Percentiles rank a stretch among this genome's conserved stretches.
phyloP scores from a whole-genome alignment of 164 flowering plant species.

The Magnolia changhungtana region DNA sequence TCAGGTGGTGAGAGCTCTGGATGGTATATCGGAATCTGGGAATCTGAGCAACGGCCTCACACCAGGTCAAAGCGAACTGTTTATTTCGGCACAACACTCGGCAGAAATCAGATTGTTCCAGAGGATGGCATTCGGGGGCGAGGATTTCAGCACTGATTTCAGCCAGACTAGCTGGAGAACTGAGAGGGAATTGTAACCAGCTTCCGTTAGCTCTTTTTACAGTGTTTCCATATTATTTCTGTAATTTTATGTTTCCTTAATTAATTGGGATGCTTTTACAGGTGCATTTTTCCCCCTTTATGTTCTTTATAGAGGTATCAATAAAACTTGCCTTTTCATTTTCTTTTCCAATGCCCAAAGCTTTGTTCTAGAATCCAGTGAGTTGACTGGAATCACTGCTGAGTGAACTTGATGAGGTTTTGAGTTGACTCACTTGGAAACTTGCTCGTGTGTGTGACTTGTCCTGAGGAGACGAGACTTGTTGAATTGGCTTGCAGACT shows the following conservation, averaged over 20 bases:
- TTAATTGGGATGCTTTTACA: background rate
- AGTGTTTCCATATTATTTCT: background rate
- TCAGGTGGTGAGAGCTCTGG: conserved; percentile 80
- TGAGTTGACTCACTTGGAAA: too few relatives aligned
- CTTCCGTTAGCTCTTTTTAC: conserved; percentile 1
- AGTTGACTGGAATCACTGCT: too few relatives aligned
- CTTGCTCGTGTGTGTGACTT: too few relatives aligned
- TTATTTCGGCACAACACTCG: conserved; percentile 61
- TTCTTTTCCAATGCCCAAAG: background rate
- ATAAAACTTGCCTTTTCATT: background rate
- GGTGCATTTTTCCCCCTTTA: background rate
- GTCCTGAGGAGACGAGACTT: too few relatives aligned
- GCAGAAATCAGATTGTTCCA: conserved; percentile 72
- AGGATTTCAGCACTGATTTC: conserved; percentile 57
- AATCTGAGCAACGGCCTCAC: conserved; percentile 77
- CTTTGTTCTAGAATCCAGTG: background rate
- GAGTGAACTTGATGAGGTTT: too few relatives aligned
- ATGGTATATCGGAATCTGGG: conserved; percentile 30
- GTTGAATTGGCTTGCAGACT: too few relatives aligned
- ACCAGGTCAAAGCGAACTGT: conserved; percentile 72
- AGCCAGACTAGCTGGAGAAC: conserved; percentile 33
- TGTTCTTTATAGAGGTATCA: background rate
- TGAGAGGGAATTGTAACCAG: conserved; percentile 12
- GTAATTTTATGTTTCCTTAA: background rate
- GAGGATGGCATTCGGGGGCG: conserved; percentile 84